Conservation (phyloP, 2,329 filamentous ascomycete genomes). For the Fusarium coicis region DNA sequence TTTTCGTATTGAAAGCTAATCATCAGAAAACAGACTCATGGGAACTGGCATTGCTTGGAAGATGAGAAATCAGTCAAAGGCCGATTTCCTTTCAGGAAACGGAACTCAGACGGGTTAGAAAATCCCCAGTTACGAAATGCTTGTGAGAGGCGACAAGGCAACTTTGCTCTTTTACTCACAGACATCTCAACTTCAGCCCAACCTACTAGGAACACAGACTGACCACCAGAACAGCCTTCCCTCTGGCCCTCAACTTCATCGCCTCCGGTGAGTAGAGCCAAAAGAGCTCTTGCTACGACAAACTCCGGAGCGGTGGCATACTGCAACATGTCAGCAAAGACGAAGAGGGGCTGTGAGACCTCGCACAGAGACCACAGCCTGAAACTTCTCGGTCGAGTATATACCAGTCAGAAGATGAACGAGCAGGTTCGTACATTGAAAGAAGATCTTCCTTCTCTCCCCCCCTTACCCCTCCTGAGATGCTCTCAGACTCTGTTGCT, state of each 20-base stretch:
- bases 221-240: slow-evolving; percentile 68
- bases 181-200: neutral
- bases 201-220: slow-evolving; percentile 32
- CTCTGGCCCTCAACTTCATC: slow-evolving; percentile 88
- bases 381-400: slow-evolving; percentile 33
- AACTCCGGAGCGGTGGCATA: slow-evolving; percentile 72
- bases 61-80: slow-evolving; percentile 72
- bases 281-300: slow-evolving; percentile 27
- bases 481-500: slow-evolving; percentile 42
- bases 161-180: neutral
- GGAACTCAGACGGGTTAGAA: slow-evolving; percentile 84
- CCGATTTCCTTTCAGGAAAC: slow-evolving; percentile 79
- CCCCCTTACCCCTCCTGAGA: slow-evolving; percentile 39
- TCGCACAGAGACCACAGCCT: neutral
- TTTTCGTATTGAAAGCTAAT: slow-evolving; percentile 27
- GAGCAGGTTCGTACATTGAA: slow-evolving; percentile 58
- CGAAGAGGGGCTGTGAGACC: slow-evolving; percentile 17
- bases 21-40: slow-evolving; percentile 60
- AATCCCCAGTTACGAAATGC: slow-evolving; percentile 10
- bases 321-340: slow-evolving; percentile 48
- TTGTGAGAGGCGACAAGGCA: neutral
- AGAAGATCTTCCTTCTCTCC: slow-evolving; percentile 50
- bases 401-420: slow-evolving; percentile 36
- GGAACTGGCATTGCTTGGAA: slow-evolving; percentile 70
- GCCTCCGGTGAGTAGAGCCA: slow-evolving; percentile 83